Percentiles rank a stretch among this genome's conserved stretches.
Conservation (phyloP, 148 eudicot species). For the Camellia japonica region DNA sequence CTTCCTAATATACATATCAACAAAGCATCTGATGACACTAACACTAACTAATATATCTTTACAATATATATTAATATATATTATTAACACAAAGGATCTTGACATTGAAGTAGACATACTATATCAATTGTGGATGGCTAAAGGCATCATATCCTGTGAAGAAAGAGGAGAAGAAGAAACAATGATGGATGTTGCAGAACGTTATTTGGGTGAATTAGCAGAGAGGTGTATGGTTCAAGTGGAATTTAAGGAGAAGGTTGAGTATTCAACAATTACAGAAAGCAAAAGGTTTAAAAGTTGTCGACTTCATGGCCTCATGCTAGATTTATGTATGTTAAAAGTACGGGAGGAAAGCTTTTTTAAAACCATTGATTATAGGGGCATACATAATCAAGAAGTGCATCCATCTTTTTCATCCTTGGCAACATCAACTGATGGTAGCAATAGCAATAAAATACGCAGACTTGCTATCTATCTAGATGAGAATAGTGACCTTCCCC, state of each 20-base stretch:
- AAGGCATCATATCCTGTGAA: constrained; percentile 25
- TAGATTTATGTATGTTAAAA: constrained; percentile 5
- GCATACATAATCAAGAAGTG: no score
- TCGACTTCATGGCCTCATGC: not conserved
- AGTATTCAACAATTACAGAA: not conserved
- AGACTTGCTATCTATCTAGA: no score
- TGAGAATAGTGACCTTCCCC: no score
- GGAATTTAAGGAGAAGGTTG: not conserved
- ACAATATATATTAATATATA: no score
- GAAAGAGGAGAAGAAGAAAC: constrained; percentile 7
- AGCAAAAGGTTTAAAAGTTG: not conserved
- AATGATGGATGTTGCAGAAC: constrained; percentile 8
- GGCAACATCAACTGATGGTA: not conserved
- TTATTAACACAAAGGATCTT: no score
- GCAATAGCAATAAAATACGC: not conserved
- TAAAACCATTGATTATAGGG: not conserved
- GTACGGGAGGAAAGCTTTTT: not conserved
- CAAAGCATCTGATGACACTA: no score
- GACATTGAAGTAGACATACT: constrained; percentile 19
- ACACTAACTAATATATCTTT: no score
- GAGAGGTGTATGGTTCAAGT: not conserved
- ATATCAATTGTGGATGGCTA: constrained; percentile 37
- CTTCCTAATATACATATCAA: no score
- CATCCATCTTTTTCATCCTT: not conserved
- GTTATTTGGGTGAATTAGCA: not conserved